phyloP scores from a whole-genome alignment of 177 flowering plant species.

The Viscum album region DNA sequence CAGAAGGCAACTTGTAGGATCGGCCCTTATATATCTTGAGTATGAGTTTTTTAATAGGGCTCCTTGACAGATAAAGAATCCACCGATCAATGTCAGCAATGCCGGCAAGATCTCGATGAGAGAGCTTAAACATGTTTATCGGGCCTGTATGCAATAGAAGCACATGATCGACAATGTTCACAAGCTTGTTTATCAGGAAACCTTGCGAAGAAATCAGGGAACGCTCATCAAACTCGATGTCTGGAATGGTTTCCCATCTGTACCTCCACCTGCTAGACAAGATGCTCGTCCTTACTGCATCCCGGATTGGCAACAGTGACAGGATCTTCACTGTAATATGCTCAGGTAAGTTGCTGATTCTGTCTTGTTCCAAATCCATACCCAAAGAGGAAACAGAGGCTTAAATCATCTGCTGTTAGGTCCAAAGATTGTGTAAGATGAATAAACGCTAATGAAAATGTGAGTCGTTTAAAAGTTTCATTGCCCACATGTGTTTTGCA shows the following conservation, averaged over 20 bases:
- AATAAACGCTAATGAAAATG: no score
- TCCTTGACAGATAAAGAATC: conserved; percentile 41
- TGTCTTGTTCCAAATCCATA: conserved; percentile 26
- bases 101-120: conserved; percentile 37
- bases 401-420: conserved; percentile 30
- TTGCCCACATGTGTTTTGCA: no score
- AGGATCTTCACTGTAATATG: conserved; percentile 41
- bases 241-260: conserved; percentile 37
- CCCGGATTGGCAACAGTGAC: conserved; percentile 36
- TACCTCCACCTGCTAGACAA: conserved; percentile 50
- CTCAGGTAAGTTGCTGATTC: conserved; percentile 39
- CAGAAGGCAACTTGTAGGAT: conserved; percentile 35
- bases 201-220: conserved; percentile 31
- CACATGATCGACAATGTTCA: conserved; percentile 36
- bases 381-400: conserved; percentile 20
- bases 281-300: conserved; percentile 46
- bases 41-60: conserved; percentile 30
- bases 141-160: conserved; percentile 44
- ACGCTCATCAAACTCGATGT: conserved; percentile 40
- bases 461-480: no score
- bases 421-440: not conserved
- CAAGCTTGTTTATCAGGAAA: conserved; percentile 27
- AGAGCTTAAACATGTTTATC: conserved; percentile 41
- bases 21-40: conserved; percentile 43
- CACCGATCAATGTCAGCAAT: conserved; percentile 41